Base-by-base conservation (phyloP, 2,329 filamentous ascomycete species). In the Ophiostoma angusticollis region DNA sequence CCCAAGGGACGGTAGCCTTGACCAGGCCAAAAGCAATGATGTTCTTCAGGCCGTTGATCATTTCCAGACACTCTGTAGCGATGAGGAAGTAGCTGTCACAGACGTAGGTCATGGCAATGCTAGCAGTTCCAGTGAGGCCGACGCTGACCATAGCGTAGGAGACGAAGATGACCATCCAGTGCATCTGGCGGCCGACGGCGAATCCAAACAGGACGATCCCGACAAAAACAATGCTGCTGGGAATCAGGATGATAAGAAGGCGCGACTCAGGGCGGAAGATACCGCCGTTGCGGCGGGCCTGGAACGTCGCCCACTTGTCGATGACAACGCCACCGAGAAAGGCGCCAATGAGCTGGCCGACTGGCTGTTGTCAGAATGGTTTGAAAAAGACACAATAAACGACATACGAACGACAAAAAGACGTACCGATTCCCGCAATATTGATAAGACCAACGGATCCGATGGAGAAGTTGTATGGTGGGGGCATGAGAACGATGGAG, bases 101-200 rank as follows among this genome's bases (percentile, higher is more conserved):
- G 25, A 41, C 28, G 21, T 41, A 41, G 28, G 28, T 36, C 39
- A 41, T 37, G 32, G 39, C 32, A 7, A 41, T 41, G 23, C 18
- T 36, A 9, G 39, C 31, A 3, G 23, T 19, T 11, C n/a, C 28
- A 16, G 32, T 22, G 9, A 34, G 21, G 16, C 39, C 39, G 18
- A 41, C 21, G 19, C 16, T 24, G 28, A 41, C 23, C 12, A 41
- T 21, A 7, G 33, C 39, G 23, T 35, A 41, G 33, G 16, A 32
- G 9, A 32, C 28, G 14, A 22, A 35, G 21, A 31, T 21, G 16
- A 34, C 39, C 6, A 33, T 29, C 39, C 39, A 41, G 29, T 41
- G 39, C 28, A 41, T 30, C 17, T 17, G 9, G 13, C 28, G 12
- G n/a, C 29, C 21, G 28, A 21, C 33, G 16, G 33, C 32, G 13